Evolutionary conservation across 495 filamentous ascomycete genomes (phyloP).

Genomic region (Cercophora samala): DNA sequence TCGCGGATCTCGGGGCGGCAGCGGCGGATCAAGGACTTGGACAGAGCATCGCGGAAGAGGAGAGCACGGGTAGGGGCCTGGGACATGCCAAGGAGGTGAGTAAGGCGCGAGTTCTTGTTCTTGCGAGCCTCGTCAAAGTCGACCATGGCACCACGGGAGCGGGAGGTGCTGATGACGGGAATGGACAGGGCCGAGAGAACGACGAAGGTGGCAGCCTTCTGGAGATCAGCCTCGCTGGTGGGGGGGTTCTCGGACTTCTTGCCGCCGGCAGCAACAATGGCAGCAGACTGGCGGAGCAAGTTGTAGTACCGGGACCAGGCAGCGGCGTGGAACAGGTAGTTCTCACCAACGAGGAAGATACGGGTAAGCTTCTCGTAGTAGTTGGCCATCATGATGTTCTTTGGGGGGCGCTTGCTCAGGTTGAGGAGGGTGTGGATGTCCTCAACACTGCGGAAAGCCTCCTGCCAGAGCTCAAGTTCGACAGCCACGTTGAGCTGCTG

Average conservation of each 20-base stretch:
- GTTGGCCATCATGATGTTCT: slow-evolving; percentile 99
- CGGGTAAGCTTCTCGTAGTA: slow-evolving; percentile 99
- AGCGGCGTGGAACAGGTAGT: slow-evolving; percentile 98
- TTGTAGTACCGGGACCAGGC: slow-evolving; percentile 97
- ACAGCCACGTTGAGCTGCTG: slow-evolving; percentile 98
- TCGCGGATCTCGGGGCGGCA: slow-evolving; percentile 91
- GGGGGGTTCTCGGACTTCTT: slow-evolving; percentile 92
- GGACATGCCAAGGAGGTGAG: slow-evolving; percentile 90
- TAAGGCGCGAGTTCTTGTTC: slow-evolving; percentile 97
- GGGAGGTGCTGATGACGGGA: slow-evolving; percentile 96
- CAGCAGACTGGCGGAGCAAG: slow-evolving; percentile 86
- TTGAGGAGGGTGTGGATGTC: slow-evolving; percentile 98
- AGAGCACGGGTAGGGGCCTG: slow-evolving; percentile 83
- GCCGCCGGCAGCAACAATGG: slow-evolving; percentile 74
- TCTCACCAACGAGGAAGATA: slow-evolving; percentile 98
- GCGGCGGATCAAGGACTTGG: slow-evolving; percentile 88
- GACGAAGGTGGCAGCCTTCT: slow-evolving; percentile 83
- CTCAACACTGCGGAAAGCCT: slow-evolving; percentile 97
- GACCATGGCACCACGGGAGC: slow-evolving; percentile 90
- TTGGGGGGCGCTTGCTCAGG: slow-evolving; percentile 97
- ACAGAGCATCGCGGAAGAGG: slow-evolving; percentile 91
- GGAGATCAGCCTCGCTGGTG: slow-evolving; percentile 82
- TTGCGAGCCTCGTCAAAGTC: slow-evolving; percentile 96
- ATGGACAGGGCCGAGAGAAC: slow-evolving; percentile 94
- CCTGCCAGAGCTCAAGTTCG: slow-evolving; percentile 97